Evolutionary conservation across 2,329 filamentous ascomycete genomes (phyloP), one percentile per base, ranked within the genome.

Genomic region (Parastagonospora avenae): DNA sequence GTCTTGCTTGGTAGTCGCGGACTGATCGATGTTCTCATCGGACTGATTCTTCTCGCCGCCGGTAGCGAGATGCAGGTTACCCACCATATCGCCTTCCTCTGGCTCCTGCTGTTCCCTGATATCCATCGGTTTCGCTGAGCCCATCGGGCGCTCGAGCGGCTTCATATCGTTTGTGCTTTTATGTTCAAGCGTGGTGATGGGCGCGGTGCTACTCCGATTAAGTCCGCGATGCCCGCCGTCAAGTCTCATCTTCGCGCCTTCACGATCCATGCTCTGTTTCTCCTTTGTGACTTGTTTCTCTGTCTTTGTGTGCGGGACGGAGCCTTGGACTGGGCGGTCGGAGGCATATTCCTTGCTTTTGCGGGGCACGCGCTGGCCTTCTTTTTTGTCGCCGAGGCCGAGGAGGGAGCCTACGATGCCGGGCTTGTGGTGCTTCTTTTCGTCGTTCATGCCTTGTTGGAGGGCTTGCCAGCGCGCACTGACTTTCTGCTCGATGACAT

Each of bases 401-500:
- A 67, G 54, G 2, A 73, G 51, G 2, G 61, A 62, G 4, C 66
- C 66, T 1, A 62, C 27, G 16, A 70, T 41, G 4, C 70, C 70
- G 7, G 49, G 46, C 33, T 60, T 62, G 46, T 64, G 60, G 1
- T 54, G 48, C 16, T 61, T 67, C 50, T 60, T 70, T 35, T 71
- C 66, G 27, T 63, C 58, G 0, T 46, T 33, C 4, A 73, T 63
- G 10, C 48, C 55, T 15, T 59, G 38, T 27, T 67, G 62, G 9
- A 72, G 14, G 1, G 54, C 51, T 24, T 63, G 58, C 70, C 70
- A 73, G 11, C 52, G 50, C 8, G 48, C 28, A 7, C 45, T 48
- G 7, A 72, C 62, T 2, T 52, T 46, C 11, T 60, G 53, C 66
- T 53, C 77, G 54, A 48, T 59, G 49, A 79, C 74, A 12, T 57